Evolutionary conservation across 306 rosid genomes (phyloP), one percentile per base, ranked within the genome.

Genomic region (Comarum palustre): DNA sequence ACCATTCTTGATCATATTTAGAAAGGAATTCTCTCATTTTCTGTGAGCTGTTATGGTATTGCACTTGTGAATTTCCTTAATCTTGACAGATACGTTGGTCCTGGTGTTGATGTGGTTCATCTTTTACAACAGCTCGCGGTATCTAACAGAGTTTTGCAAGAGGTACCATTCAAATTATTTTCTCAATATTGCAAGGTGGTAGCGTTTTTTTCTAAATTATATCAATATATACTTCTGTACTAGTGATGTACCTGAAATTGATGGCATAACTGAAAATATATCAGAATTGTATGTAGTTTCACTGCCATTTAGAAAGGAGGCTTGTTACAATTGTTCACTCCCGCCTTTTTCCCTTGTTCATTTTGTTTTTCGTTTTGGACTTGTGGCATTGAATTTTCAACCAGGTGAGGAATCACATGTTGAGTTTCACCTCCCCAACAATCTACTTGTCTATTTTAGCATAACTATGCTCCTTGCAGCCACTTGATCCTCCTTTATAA

Each of bases 51-150:
- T 45, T 73, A 42, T 66, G 42, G 24, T 73, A 6, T 80, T 82
- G 41, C 76, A 15, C 66, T 75, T 77, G 79, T 50, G 72, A 68
- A 71, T 80, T n/a, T 91, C 90, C 88, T 85, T 60, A 79, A 74
- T 59, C 57, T 45, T 63, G 67, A 36, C 71, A 94, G 98, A 91
- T 84, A 74, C 78, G 27, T 43, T 94, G 88, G 85, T 91, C 78
- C 59, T 88, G 51, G 84, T 94, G 57, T 79, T 94, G 73, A 84
- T 89, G 87, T 88, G 97, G 89, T 94, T 89, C 70, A 76, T 94
- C 47, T 46, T 84, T 68, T 76, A 82, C 81, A 87, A 87, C 59
- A 85, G 82, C 25, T 80, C 84, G 0, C 84, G 91, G 77, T 82
- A 80, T 39, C 57, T 68, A 6, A 48, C 84, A 39, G 89, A 76